Base-by-base conservation (phyloP, 192 early-diverging fungal species). In the Rhizophagus prolifer region DNA sequence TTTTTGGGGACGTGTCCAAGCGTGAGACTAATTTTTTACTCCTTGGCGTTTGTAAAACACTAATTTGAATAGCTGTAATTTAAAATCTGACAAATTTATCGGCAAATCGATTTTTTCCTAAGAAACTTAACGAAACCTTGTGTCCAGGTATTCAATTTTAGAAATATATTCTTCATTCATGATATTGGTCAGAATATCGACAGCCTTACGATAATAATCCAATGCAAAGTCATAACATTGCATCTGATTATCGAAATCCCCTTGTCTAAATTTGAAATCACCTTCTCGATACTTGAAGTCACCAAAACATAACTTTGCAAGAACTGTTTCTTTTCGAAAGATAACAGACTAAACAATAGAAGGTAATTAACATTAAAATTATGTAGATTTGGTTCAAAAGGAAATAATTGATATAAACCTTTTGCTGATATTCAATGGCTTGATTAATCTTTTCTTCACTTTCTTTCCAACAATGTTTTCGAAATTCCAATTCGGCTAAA, bases 401-500 rank as follows among this genome's bases (percentile, higher is more conserved):
- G 23, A 64, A 36, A 76, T 70, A 44, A 38, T 41, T 58, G 28
- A 16, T 69, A 36, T n/a, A 70, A 58, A 74, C 72, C 5, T 63
- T 69, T 14, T 80, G 67, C 30, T 79, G 79, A 54, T 74, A 60
- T 65, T 85, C 82, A 6, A 77, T 61, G 2, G 85, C 81, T 13
- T 79, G 66, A 19, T 83, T 70, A 2, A 91, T 54, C 30, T 79
- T 81, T 3, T 81, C 28, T 74, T 84, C 73, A 36, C 85, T 83
- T 28, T 89, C 79, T 30, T 80, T 75, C 61, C 89, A 82, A 14
- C 80, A 70, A 19, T 87, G 82, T 41, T 77, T 83, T n/a, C 82
- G 78, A 58, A 83, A 81, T 25, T 87, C 63, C 21, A 91, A 67
- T 59, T 94, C 90, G 25, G 88, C 87, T 7, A 91, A 76, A n/a